Evolutionary conservation across 495 filamentous ascomycete species (phyloP).

Genomic region (Zalerion maritima): DNA sequence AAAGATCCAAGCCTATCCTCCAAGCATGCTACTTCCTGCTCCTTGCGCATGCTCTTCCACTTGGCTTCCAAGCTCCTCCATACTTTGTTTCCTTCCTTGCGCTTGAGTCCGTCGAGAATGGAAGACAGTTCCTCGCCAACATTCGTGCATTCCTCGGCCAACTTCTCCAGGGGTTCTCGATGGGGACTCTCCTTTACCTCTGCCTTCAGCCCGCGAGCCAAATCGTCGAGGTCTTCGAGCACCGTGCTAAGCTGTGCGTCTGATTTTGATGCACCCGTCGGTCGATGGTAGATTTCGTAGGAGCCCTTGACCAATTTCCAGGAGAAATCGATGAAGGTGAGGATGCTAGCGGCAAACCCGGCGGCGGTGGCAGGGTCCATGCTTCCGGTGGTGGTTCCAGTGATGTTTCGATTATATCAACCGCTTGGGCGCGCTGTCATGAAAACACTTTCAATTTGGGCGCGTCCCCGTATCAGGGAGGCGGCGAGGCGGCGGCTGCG

Average conservation of each 20-base stretch:
- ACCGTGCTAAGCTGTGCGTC: slow-evolving; percentile 3
- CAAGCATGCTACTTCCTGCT: slow-evolving; percentile 1
- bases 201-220: background rate
- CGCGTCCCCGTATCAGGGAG: too few species aligned
- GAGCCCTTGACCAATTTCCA: slow-evolving; percentile 7
- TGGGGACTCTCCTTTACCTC: background rate
- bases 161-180: background rate
- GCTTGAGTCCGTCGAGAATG: background rate
- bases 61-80: slow-evolving; percentile 1
- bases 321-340: slow-evolving; percentile 12
- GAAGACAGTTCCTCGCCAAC: too few species aligned
- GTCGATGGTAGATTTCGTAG: slow-evolving; percentile 7
- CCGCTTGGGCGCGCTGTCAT: too few species aligned
- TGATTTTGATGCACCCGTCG: background rate
- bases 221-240: slow-evolving; percentile 1
- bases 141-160: too few species aligned
- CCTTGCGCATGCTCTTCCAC: slow-evolving; percentile 3
- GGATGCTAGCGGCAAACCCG: slow-evolving; percentile 7
- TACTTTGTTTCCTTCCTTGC: background rate
- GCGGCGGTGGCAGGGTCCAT: slow-evolving; percentile 6
- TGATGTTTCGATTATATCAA: too few species aligned
- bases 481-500: too few species aligned
- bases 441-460: too few species aligned
- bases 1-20: slow-evolving; percentile 1
- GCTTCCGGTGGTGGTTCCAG: too few species aligned